These are phyloP conservation scores for Suillus tomentosus DNA, from an alignment of 768 basidiomycete species.

Conservation along the genomic window DNA sequence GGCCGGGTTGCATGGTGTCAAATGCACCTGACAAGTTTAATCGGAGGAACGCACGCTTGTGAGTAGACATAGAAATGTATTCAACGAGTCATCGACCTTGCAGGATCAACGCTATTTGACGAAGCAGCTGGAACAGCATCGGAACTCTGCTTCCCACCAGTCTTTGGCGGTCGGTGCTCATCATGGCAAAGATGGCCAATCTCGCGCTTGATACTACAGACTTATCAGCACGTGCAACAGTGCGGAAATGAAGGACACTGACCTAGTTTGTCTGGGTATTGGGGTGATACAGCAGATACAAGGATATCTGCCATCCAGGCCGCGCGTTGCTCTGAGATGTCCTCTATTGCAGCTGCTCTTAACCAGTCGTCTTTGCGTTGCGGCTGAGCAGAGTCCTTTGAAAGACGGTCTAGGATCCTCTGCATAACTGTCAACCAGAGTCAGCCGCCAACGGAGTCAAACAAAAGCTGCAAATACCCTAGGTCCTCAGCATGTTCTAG, in stretches of 20 bases:
- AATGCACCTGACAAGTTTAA: too few relatives aligned
- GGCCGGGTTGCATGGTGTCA: too few relatives aligned
- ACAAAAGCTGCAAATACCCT: too few relatives aligned
- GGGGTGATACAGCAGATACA: conserved; percentile 54
- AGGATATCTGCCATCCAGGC: conserved; percentile 81
- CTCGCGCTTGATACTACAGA: conserved; percentile 86
- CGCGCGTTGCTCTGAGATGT: conserved; percentile 60
- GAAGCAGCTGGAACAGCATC: conserved; percentile 25
- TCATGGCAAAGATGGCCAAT: conserved; percentile 95
- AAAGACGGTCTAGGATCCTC: conserved; percentile 61
- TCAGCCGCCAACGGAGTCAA: too few relatives aligned
- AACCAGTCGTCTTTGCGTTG: conserved; percentile 64
- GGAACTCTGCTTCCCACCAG: conserved; percentile 42
- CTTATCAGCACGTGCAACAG: conserved; percentile 13
- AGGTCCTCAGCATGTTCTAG: too few relatives aligned
- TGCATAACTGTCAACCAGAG: too few relatives aligned
- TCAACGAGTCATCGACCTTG: conserved; percentile 32
- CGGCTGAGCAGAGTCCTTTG: conserved; percentile 42
- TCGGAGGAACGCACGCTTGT: too few relatives aligned
- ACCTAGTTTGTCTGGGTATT: conserved; percentile 76
- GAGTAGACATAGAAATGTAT: too few relatives aligned
- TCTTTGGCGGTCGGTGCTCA: conserved; percentile 62
- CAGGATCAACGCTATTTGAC: conserved; percentile 32
- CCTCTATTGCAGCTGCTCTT: conserved; percentile 71
- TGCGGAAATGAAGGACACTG: conserved; percentile 24